Base-by-base conservation (phyloP, 371 early-diverging fungal species). In the Choanephora cucurbitarum region DNA sequence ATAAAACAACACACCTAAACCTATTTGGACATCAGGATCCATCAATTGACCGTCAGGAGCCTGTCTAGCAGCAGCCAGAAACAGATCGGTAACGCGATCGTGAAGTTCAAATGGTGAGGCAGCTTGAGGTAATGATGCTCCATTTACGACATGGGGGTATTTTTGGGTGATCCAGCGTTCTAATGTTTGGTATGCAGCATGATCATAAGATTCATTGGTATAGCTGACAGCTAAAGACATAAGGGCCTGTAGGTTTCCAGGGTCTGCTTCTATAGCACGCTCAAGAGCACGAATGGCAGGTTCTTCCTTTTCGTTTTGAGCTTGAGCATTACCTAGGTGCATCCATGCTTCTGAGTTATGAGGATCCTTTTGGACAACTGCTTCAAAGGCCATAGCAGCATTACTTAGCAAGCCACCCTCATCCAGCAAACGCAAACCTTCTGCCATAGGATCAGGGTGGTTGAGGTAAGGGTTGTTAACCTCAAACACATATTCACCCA, bases 11-110 rank as follows among this genome's bases (percentile, higher is more conserved):
- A 99, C 91, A 10, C 98, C 99, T 11, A 99, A 80, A 9, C 93
- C 98, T 28, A 95, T 83, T 72, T 99, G 97, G 0, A 98, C 92
- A 63, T 95, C 93, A 0, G 97, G 87, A 63, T 97, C 97, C 75
- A 90, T 73, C 39, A 82, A 77, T 50, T 86, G 81, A 32, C 85
- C 93, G 18, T 87, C 85, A 43, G 83, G 72, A 22, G 80, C 78
- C 22, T 72, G 69, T 53, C 93, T 79, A 3, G 91, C 94, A 4
- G 93, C 93, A 32, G 87, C 76, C 52, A 98, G 65, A 68, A 87
- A 93, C 52, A 92, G 62, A 13, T 85, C 77, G 7, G 91, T 88
- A 14, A 96, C 84, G 37, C 84, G 78, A 13, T 78, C 85, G 58
- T 94, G 91, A 28, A 86, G 74, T 58, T 80, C 80, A 56, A 69